Evolutionary conservation across 139 green algal species (phyloP), one percentile per base, ranked within the genome.

Genomic region (Penium margaritaceum): DNA sequence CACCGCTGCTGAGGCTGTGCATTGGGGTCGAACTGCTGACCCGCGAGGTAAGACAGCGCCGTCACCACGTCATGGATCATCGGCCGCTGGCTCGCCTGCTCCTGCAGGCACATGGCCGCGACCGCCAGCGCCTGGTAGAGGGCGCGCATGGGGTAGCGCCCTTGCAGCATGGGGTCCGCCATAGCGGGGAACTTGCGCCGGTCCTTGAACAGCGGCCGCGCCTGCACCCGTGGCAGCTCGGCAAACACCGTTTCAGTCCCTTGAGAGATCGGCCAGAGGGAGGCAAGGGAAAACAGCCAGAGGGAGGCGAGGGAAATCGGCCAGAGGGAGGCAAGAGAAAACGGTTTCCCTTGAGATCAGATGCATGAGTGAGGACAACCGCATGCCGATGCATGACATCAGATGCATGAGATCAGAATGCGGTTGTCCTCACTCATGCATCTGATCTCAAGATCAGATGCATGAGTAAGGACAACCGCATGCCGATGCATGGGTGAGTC

Each of bases 41-140:
- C 41, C 70, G 73, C 70, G 5, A 80, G 65, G 33, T 76, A 77
- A 67, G 24, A 78, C 32, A 80, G 66, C 0, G 73, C 66, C 6
- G 65, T 76, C 17, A 80, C 73, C 46, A 80, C 66, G 51, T 80
- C 73, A 30, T 33, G 24, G 63, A 80, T 75, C 34, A 77, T 30
- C 17, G 73, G 73, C 0, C 73, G 32, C 30, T 36, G 27, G 21
- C 29, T 51, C 14, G 73, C 73, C 39, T 77, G 64, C 39, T 80
- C 73, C 73, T 80, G 73, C 30, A 80, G 73, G 65, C 73, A 80
- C 73, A 80, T 80, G 38, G 73, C 73, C 6, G 73, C 73, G 4
- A 80, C 66, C 0, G 64, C 73, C 19, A 80, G 35, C 7, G 73
- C 73, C 43, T 80, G 73, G 66, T 80, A 80, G 17, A 80, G 63